Base-by-base conservation (phyloP, 2,329 filamentous ascomycete species). In the Fusarium veterinarium region DNA sequence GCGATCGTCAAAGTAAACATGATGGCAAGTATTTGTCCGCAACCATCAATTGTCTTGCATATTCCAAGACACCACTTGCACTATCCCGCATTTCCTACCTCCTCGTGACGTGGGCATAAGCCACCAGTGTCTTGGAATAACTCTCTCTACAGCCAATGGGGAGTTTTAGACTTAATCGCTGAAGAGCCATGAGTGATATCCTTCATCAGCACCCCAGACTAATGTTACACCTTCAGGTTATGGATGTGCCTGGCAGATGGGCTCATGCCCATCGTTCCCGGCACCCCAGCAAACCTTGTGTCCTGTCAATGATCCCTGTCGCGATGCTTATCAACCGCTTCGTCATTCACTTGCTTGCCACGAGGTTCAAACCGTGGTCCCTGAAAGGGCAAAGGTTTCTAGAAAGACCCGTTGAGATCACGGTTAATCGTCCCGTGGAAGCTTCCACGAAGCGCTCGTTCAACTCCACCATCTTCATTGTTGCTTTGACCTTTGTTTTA, bases 191-290 rank as follows among this genome's bases (percentile, higher is more conserved):
- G 31, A 56, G 30, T 38, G 20, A 56, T 58, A 42, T 42, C 58
- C 59, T 53, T 67, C 33, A 53, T 49, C 67, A 45, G 41, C 66
- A 49, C 44, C 30, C 30, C 30, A 71, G 49, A 60, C 70, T 70
- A 73, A 73, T 44, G 71, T 73, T 71, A 73, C 70, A 70, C 35
- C 44, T 73, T 73, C 71, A 73, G 71, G 71, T 71, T 33, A 38
- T 52, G 59, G 33, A 51, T 45, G 63, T 67, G 30, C 58, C 68
- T 68, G 53, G 64, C 56, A 67, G 40, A 53, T 63, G 46, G 53
- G 61, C 67, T 71, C 44, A 63, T 51, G 57, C 66, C 48, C 44
- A 58, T 64, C 55, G 45, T 58, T 67, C 46, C 70, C 67, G 45
- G 25, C 28, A 56, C 67, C 70, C 67, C 45, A 45, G 57, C 58